These are phyloP conservation scores for Cystobasidium pallidum DNA, from an alignment of 1,284 basidiomycete genomes.

Conservation along the genomic window DNA sequence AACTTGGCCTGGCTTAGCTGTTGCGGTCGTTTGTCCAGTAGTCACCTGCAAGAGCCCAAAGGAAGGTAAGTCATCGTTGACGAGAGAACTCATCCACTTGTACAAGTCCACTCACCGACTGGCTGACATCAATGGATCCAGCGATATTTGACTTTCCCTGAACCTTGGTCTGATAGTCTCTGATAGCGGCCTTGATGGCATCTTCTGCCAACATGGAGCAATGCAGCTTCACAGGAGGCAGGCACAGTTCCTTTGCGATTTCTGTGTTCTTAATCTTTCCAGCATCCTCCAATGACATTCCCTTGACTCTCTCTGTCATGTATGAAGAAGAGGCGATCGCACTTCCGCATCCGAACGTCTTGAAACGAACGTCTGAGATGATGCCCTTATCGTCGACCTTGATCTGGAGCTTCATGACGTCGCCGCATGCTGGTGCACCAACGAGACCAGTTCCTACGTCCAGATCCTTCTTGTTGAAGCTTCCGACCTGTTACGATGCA, in stretches of 20 bases:
- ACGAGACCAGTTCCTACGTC: slow-evolving; percentile 98
- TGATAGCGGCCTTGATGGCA: slow-evolving; percentile 76
- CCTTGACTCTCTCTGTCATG: slow-evolving; percentile 98
- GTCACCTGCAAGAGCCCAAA: slow-evolving; percentile 23
- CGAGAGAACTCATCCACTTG: neutral
- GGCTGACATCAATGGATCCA: slow-evolving; percentile 76
- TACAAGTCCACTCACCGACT: slow-evolving; percentile 59
- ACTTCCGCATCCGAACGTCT: slow-evolving; percentile 95
- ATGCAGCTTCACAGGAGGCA: slow-evolving; percentile 85
- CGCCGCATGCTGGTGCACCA: slow-evolving; percentile 90
- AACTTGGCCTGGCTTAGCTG: too few species aligned
- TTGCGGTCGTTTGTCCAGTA: slow-evolving; percentile 42
- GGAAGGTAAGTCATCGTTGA: neutral
- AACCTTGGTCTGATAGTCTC: slow-evolving; percentile 70
- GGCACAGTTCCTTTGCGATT: slow-evolving; percentile 92
- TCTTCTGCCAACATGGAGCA: slow-evolving; percentile 87
- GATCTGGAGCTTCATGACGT: slow-evolving; percentile 75
- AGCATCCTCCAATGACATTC: slow-evolving; percentile 89
- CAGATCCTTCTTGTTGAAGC: slow-evolving; percentile 83
- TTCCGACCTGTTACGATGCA: slow-evolving; percentile 72
- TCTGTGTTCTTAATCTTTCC: slow-evolving; percentile 98
- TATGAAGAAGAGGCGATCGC: slow-evolving; percentile 96
- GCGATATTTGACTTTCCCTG: slow-evolving; percentile 53
- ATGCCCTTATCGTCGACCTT: slow-evolving; percentile 89
- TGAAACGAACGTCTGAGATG: slow-evolving; percentile 98